Evolutionary conservation across 768 basidiomycete species (phyloP), one percentile per base, ranked within the genome.

Genomic region (Filobasidium wieringae): DNA sequence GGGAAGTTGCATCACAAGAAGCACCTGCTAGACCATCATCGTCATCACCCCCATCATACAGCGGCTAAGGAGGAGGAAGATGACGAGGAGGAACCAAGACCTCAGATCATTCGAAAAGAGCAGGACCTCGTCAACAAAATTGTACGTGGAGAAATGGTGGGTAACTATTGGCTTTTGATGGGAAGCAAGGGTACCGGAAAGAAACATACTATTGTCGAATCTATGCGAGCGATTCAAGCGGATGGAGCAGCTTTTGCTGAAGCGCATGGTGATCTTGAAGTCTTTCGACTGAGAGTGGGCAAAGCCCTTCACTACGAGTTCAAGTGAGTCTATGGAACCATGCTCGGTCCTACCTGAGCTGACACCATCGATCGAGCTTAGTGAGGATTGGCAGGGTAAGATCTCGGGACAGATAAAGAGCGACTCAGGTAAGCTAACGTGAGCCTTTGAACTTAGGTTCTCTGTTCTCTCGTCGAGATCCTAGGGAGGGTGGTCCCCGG

Each of bases 101-200:
- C 71, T 47, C 81, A 84, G 71, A 75, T 90, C 30, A 78, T 82
- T 24, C 79, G 89, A 51, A 80, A 78, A 63, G 87, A 89, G 68
- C 86, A 91, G 69, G 81, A 82, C 45, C 65, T 77, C 29, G 81
- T 93, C 60, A 86, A 93, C 75, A 75, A 78, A 33, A 87, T 93
- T 66, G 80, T 95, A 30, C 77, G 83, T 53, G 91, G 87, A 32
- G 74, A 79, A 29, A 83, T 87, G 65, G 67, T 78, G 14, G 86
- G 86, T 2, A 80, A 82, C 70, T 89, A 88, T 72, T 86, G 81
- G 71, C 76, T 89, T 63, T 72, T 89, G 30, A 77, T 90, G 45
- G 88, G 86, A 1, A 80, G 85, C 7, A 90, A 90, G 82, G 85
- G 88, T n/a, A 81, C 83, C 17, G 85, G 86, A 5, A 87, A 89